Evolutionary conservation across 306 rosid species (phyloP), one percentile per base, ranked within the genome.

Genomic region (Clitoria ternatea): DNA sequence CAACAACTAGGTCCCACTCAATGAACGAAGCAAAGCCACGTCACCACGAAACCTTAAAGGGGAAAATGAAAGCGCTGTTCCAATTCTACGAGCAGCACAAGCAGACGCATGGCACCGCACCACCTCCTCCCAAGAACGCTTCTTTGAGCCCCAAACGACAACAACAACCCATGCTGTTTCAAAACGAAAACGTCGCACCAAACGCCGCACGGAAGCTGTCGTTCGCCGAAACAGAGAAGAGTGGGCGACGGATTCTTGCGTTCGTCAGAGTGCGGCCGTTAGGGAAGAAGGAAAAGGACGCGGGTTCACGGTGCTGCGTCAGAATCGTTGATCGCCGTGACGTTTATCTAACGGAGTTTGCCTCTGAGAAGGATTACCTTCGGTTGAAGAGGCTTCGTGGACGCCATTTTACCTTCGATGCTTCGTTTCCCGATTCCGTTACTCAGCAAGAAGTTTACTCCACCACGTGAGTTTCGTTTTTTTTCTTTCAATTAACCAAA

Each of bases 221-320:
- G 5, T 26, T 19, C 74, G 84, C 81, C 74, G 22, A 62, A 37
- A 11, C 32, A 54, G 88, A 76, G 72, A 69, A 73, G 27, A 18
- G 0, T 3, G 87, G 81, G 81, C 90, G 84, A 36, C 64, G 91
- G 64, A 90, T 92, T 74, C 74, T 83, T 11, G 98, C 88, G 79
- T 92, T 86, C 19, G 98, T 92, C 74, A 90, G 98, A 86, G 84
- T 88, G 4, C 78, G 98, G 74, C 98, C 98, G 4, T 80, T 90
- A 91, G 82, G 69, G 15, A 90, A 80, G 85, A 92, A 86, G 75
- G 98, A 90, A 68, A 86, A 73, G 70, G 96, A 92, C 26, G 86
- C 48, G 26, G 98, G 98, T 26, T 83, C 96, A 0, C 64, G 90
- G 72, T 76, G 96, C 67, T 90, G 91, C 20, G 91, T 92, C 6